Base-by-base conservation (phyloP, 257 asterid species). In the Striga asiatica region DNA sequence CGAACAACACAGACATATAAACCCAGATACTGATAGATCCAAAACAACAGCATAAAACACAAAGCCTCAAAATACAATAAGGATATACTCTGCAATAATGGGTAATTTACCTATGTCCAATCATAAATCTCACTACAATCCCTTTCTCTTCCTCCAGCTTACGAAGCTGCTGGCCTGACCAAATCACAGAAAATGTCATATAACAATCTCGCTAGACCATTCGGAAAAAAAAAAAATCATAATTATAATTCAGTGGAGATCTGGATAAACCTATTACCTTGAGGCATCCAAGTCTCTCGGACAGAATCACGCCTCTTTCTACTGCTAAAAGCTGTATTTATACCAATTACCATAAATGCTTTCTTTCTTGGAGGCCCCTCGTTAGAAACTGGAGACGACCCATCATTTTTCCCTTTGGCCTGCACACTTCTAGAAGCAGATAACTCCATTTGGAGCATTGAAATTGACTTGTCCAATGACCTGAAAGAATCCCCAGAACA, bases 381-480 rank as follows among this genome's bases (percentile, higher is more conserved):
- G n/a, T n/a, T n/a, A n/a, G 83, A 54, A 64, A 67, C 28, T 29
- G 60, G 66, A 4, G 72, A 58, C 1, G 80, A 61, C 47, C 37
- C 78, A 35, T 65, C 83, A 17, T 56, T 27, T 64, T 8, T 66
- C 48, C 56, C 70, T 22, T 72, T 74, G 66, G 71, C 84, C 54
- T 74, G 78, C 32, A 56, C 66, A 62, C 77, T 74, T 57, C 96
- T 66, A 27, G 81, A 74, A 4, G 95, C 96, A 14, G 96, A 80
- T 57, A 91, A 49, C 78, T 91, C 98, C 96, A 91, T 87, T 72
- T 91, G 98, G 56, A 91, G 96, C 89, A 80, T 82, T 1, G 95
- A 81, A 60, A 91, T 78, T 2, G 98, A 78, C 75, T 91, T 91
- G 76, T 91, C 98, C 78, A 91, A 64, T 60, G 88, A 74, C 74